A percentile compares a stretch with the other conserved stretches of the same genome.
Evolutionary conservation across 2,329 filamentous ascomycete species (phyloP).

Genomic region (Alternaria arbusti): DNA sequence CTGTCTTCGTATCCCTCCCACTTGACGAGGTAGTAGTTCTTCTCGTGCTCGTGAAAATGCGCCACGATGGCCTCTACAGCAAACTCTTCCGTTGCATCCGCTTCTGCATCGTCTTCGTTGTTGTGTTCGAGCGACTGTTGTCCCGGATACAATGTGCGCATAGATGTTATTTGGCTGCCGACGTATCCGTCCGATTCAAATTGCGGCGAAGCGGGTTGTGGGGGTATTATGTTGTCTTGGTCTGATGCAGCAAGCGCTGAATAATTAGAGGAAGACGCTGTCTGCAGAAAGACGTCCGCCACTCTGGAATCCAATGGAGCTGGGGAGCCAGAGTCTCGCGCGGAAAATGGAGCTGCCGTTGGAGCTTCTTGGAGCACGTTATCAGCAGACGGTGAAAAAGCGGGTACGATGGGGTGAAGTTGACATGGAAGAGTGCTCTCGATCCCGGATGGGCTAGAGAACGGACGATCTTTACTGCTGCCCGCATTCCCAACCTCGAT

Average conservation of each 20-base stretch:
- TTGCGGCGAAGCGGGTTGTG: background rate
- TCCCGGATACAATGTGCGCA: background rate
- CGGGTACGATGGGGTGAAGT: background rate
- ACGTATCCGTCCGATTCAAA: too few relatives aligned
- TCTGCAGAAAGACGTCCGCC: background rate
- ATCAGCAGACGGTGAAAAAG: background rate
- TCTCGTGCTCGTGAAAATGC: conserved; percentile 27
- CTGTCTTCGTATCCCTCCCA: conserved; percentile 43
- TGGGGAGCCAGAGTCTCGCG: background rate
- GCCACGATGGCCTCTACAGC: conserved; percentile 37
- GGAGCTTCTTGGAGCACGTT: background rate
- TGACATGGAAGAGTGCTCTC: background rate
- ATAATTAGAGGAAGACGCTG: background rate
- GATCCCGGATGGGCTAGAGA: conserved; percentile 3
- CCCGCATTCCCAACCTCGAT: background rate
- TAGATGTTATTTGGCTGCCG: background rate
- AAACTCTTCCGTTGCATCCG: conserved; percentile 31
- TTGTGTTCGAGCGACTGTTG: background rate
- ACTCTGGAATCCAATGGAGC: background rate
- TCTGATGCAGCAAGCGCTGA: background rate
- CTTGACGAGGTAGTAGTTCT: conserved; percentile 42
- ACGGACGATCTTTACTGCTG: background rate
- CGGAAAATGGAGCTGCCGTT: background rate
- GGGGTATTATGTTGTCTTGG: conserved; percentile 5
- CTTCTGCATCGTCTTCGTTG: conserved; percentile 3